phyloP scores from a whole-genome alignment of 352 stramenopile species.

The Pythium biforme region DNA sequence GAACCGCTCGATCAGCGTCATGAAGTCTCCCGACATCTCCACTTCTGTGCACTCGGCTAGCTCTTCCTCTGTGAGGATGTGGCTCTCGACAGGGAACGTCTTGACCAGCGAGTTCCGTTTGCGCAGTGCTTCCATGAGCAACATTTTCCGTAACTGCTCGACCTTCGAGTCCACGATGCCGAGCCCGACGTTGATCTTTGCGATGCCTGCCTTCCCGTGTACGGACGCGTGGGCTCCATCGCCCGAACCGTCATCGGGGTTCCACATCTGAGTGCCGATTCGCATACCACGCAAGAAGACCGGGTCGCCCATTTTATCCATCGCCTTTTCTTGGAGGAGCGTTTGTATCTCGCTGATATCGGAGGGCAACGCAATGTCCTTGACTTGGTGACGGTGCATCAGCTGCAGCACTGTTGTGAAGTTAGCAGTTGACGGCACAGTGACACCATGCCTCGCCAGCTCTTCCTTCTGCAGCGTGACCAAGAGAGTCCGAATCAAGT shows the following conservation, averaged over 20 bases:
- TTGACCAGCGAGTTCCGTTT: constrained; percentile 75
- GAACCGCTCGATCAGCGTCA: constrained; percentile 65
- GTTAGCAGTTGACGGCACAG: constrained; percentile 48
- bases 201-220: constrained; percentile 1
- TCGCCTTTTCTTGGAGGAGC: constrained; percentile 42
- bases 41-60: constrained; percentile 53
- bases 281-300: constrained; percentile 60
- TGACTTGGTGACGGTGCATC: constrained; percentile 57
- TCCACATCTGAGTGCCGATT: constrained; percentile 50
- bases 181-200: constrained; percentile 42
- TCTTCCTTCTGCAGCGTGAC: constrained; percentile 65
- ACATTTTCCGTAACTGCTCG: constrained; percentile 55
- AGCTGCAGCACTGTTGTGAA: constrained; percentile 46
- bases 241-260: constrained; percentile 11
- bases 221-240: background rate
- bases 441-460: constrained; percentile 36
- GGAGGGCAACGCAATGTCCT: constrained; percentile 44
- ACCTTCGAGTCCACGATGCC: constrained; percentile 68
- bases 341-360: constrained; percentile 44
- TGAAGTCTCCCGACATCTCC: constrained; percentile 64
- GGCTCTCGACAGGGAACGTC: constrained; percentile 53
- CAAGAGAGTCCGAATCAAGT: constrained; percentile 51
- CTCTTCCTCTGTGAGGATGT: constrained; percentile 43
- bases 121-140: constrained; percentile 62
- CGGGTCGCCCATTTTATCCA: constrained; percentile 62